A percentile compares a stretch with the other conserved stretches of the same genome.
These are phyloP conservation scores for Passiflora organensis DNA, from an alignment of 345 rosid species.

Conservation along the genomic window DNA sequence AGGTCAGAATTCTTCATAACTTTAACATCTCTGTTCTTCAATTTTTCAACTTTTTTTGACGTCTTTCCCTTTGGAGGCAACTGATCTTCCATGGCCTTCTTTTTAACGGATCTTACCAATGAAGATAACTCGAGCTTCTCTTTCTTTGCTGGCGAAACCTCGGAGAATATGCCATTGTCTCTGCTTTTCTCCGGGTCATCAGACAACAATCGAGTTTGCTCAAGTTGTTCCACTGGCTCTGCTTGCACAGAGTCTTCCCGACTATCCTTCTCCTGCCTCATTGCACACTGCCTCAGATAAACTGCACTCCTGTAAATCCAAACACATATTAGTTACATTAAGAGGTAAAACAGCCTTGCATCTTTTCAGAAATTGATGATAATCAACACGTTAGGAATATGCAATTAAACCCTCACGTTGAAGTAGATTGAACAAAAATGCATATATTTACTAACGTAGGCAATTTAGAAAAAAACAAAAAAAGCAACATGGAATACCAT, in stretches of 20 bases:
- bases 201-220: conserved; percentile 12
- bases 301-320: conserved; percentile 70
- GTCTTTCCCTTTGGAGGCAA: conserved; percentile 23
- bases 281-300: conserved; percentile 60
- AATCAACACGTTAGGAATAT: not conserved
- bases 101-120: conserved; percentile 66
- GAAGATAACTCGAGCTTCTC: conserved; percentile 52
- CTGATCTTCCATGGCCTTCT: conserved; percentile 54
- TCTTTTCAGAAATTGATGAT: not conserved
- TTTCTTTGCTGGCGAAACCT: conserved; percentile 28
- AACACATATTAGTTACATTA: not conserved
- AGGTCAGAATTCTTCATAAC: conserved; percentile 10
- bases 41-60: conserved; percentile 18
- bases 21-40: conserved; percentile 5
- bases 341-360: not conserved
- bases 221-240: conserved; percentile 21
- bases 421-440: not conserved
- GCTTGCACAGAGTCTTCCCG: conserved; percentile 15
- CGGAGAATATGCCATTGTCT: conserved; percentile 15
- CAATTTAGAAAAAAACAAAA: not conserved
- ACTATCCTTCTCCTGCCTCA: conserved; percentile 43
- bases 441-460: not conserved
- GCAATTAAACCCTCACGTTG: not conserved
- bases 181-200: conserved; percentile 12
- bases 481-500: conserved; percentile 38